A percentile compares a stretch with the other conserved stretches of the same genome.
phyloP scores from a whole-genome alignment of 2,329 filamentous ascomycete species.

The Juglanconis oblonga region DNA sequence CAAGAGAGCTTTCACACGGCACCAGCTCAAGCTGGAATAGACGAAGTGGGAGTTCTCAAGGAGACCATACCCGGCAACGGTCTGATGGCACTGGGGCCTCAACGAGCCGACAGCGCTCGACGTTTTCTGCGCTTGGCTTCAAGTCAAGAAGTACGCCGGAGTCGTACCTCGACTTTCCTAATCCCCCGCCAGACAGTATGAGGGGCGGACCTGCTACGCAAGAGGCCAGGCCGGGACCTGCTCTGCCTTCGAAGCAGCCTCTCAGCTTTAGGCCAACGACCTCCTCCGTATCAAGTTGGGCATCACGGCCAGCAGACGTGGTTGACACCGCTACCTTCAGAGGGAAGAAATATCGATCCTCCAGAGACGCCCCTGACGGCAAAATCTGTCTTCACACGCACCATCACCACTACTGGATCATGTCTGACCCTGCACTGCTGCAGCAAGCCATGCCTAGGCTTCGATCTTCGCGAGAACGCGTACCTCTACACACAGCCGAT shows the following conservation, averaged over 20 bases:
- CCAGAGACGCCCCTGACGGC: background rate
- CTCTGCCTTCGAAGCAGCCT: background rate
- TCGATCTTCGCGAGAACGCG: conserved; percentile 10
- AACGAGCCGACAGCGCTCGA: background rate
- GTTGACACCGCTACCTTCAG: background rate
- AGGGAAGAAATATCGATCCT: background rate
- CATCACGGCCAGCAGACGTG: background rate
- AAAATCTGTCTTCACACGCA: conserved; percentile 53
- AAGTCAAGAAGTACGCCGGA: conserved; percentile 2
- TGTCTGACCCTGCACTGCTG: conserved; percentile 7
- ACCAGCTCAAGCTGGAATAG: background rate
- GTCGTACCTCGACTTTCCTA: background rate
- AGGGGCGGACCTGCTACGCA: background rate
- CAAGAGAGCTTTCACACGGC: background rate
- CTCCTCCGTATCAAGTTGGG: background rate
- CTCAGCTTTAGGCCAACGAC: background rate
- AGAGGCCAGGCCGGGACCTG: background rate
- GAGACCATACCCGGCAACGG: background rate
- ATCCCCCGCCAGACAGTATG: background rate
- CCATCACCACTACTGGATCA: conserved; percentile 59
- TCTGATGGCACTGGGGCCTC: background rate
- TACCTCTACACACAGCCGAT: conserved; percentile 3
- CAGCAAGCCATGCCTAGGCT: conserved; percentile 1
- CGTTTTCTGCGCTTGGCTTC: background rate
- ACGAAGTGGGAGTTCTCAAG: background rate